phyloP scores from a whole-genome alignment of 352 stramenopile species.

The Phytophthora chlamydospora region DNA sequence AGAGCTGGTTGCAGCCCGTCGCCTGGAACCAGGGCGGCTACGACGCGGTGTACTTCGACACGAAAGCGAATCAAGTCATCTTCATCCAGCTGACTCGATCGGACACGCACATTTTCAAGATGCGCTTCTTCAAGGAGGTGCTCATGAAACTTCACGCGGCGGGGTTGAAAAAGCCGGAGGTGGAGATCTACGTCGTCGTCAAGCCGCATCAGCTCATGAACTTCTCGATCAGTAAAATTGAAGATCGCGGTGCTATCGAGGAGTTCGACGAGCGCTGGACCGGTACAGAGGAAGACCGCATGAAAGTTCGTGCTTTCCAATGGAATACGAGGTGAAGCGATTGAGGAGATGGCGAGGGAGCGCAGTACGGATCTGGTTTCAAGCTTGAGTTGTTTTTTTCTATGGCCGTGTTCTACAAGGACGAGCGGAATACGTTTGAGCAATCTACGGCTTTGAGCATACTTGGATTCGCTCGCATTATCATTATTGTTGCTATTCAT shows the following conservation, averaged over 20 bases:
- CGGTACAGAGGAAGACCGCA: not conserved
- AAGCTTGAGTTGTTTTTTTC: no score
- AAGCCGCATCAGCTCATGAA: constrained; percentile 5
- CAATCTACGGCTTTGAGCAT: no score
- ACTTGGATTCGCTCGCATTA: no score
- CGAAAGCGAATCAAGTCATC: constrained; percentile 25
- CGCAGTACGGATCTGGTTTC: no score
- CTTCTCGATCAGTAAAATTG: not conserved
- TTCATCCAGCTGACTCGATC: constrained; percentile 34
- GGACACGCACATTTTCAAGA: constrained; percentile 33
- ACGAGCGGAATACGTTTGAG: no score
- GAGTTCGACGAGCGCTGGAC: not conserved
- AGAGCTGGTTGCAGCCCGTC: constrained; percentile 31
- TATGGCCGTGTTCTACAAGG: no score
- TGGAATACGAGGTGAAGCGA: no score
- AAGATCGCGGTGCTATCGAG: not conserved
- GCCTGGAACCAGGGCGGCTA: constrained; percentile 36
- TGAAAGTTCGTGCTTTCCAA: constrained; percentile 11
- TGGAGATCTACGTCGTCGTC: constrained; percentile 19
- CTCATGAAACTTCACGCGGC: constrained; percentile 20
- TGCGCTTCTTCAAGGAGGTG: constrained; percentile 31
- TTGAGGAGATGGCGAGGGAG: no score
- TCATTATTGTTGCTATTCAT: no score
- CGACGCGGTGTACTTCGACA: constrained; percentile 38
- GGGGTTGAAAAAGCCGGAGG: not conserved